Evolutionary conservation across 2,329 filamentous ascomycete genomes (phyloP), one percentile per base, ranked within the genome.

Genomic region (Diaporthe nobilis): DNA sequence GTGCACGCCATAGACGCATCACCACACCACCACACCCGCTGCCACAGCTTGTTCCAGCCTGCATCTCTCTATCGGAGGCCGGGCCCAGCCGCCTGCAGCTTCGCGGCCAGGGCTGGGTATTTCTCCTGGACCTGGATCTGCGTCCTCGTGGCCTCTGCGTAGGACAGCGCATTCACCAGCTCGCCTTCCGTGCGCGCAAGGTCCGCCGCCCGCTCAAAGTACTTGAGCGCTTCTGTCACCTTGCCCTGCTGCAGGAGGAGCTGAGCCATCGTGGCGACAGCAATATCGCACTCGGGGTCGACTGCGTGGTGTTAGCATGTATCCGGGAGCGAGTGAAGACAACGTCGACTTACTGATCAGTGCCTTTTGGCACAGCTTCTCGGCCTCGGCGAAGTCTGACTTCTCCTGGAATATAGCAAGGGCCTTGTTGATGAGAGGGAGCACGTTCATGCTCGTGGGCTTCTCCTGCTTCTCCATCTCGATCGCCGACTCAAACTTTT

Each of bases 401-500:
- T 98, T 98, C 94, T 96, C 98, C 85, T 99, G 97, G 91, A 98
- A 98, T 63, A 98, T 89, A 17, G 96, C 95, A 39, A 99, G 90
- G 7, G 97, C 96, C 89, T 99, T 99, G 92, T 99, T 99, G 87
- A 99, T 98, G 70, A 99, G 89, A 20, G 97, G 97, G 78, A 99
- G 88, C 42, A 99, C 97, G 82, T 99, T 99, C 93, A 99, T 98
- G 77, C 95, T 94, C 85, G 97, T 93, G 20, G 96, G 96, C 88
- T 97, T 97, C 78, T 92, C 93, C 85, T 95, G 92, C 89, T 97
- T 97, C 90, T 99, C 97, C 93, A 98, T 96, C 83, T 98, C 96
- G 79, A 98, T 96, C n/a, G 97, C 97, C 37, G 93, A 97, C 84
- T 99, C 97, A 82, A 99, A 99, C 87, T 98, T 98, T 87, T 98